Conservation (phyloP, 805 yeast genomes). For the Saccharomycopsis javanensis region DNA sequence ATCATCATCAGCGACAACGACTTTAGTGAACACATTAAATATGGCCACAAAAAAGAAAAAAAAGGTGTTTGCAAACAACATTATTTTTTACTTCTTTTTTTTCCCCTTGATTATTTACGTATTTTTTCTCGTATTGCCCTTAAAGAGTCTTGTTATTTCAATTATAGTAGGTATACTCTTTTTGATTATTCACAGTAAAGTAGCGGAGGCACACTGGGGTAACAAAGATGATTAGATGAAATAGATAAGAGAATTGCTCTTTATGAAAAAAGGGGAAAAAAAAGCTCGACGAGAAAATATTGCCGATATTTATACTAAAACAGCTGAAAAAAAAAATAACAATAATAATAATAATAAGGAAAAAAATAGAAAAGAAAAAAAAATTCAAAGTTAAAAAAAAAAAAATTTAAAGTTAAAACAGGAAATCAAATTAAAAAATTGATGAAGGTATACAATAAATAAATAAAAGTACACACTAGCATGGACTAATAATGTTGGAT, state of each 20-base stretch:
- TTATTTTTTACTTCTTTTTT: neutral
- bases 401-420: neutral
- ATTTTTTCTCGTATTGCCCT: no score
- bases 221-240: neutral
- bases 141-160: no score
- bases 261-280: neutral
- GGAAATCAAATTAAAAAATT: neutral
- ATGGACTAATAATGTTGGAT: no score
- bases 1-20: constrained; percentile 2
- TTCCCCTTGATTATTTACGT: neutral
- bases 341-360: neutral
- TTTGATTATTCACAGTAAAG: no score
- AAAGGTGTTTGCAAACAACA: neutral
- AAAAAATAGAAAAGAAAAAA: neutral
- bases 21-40: neutral
- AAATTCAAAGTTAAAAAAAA: neutral
- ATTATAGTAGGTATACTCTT: no score
- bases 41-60: neutral
- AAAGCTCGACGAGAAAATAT: neutral
- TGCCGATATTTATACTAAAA: neutral
- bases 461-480: neutral
- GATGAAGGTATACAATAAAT: neutral
- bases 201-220: neutral
- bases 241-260: neutral
- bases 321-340: neutral